Evolutionary conservation across 2,329 filamentous ascomycete species (phyloP).

Genomic region (Diaporthe batatas): DNA sequence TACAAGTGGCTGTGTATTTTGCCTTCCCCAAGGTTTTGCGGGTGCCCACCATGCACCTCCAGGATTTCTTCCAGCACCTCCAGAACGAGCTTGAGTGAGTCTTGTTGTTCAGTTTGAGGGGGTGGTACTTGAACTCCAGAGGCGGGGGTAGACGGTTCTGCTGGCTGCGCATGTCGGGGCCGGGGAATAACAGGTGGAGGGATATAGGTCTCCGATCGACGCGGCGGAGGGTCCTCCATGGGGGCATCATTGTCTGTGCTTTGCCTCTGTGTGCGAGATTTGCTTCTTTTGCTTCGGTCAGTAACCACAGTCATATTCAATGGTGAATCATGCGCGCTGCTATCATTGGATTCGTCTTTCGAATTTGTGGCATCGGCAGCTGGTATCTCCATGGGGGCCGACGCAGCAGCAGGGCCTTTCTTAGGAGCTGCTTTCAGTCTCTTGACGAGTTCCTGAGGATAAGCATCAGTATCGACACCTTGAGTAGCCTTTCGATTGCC

Average conservation of each 20-base stretch:
- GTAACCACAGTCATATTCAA: constrained; percentile 34
- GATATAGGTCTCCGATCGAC: constrained; percentile 40
- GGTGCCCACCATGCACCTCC: constrained; percentile 49
- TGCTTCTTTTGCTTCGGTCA: constrained; percentile 43
- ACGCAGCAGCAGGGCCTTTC: neutral
- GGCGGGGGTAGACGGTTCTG: neutral
- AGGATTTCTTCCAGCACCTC: constrained; percentile 47
- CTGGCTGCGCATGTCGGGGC: neutral
- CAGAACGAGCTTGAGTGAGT: constrained; percentile 38
- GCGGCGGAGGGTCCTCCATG: constrained; percentile 47
- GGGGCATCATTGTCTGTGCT: constrained; percentile 46
- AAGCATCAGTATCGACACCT: constrained; percentile 38
- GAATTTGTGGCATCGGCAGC: constrained; percentile 43
- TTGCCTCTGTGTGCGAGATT: constrained; percentile 45
- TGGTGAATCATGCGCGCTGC: constrained; percentile 36
- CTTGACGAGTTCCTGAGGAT: constrained; percentile 42
- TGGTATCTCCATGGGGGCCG: constrained; percentile 11
- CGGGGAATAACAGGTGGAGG: constrained; percentile 24
- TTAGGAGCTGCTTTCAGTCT: constrained; percentile 34
- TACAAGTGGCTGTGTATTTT: constrained; percentile 54
- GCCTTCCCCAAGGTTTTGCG: constrained; percentile 47
- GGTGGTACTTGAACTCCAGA: neutral
- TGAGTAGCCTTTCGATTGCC: constrained; percentile 2
- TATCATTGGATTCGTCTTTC: constrained; percentile 41
- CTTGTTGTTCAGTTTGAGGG: constrained; percentile 29